Conservation (phyloP, 495 filamentous ascomycete species). For the Tuber magnatum region DNA sequence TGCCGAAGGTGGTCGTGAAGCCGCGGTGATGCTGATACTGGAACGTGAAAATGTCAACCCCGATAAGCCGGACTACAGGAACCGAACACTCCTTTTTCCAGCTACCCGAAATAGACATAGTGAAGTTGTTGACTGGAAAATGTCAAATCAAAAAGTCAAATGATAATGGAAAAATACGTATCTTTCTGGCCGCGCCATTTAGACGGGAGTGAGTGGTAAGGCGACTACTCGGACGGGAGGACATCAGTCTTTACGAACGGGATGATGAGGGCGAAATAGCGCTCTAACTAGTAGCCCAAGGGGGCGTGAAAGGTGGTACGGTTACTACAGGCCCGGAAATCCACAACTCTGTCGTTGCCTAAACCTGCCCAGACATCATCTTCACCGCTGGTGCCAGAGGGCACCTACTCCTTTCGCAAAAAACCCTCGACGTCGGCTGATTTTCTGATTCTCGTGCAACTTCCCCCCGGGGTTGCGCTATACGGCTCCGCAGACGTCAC, state of each 20-base stretch:
- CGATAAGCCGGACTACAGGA: background rate
- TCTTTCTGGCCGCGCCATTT: background rate
- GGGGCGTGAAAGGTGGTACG: background rate
- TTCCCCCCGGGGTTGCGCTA: background rate
- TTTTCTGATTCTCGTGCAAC: background rate
- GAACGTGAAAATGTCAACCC: background rate
- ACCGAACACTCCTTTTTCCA: background rate
- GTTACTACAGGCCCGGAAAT: too few relatives aligned
- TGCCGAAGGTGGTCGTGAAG: background rate
- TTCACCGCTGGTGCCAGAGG: background rate
- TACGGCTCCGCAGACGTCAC: background rate
- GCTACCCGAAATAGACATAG: background rate
- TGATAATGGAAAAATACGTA: background rate
- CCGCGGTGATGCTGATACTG: background rate
- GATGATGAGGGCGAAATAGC: background rate
- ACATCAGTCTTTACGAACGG: background rate
- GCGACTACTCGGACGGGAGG: background rate
- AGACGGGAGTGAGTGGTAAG: background rate
- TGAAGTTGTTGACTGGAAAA: background rate
- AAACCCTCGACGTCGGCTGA: background rate
- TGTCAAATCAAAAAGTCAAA: background rate
- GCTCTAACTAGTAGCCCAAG: background rate
- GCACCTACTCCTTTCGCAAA: background rate
- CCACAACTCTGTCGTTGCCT: background rate
- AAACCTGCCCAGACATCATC: background rate